Percentiles rank a stretch among this genome's conserved stretches.
Evolutionary conservation across 768 basidiomycete genomes (phyloP).

Genomic region (Hysterangium stoloniferum): DNA sequence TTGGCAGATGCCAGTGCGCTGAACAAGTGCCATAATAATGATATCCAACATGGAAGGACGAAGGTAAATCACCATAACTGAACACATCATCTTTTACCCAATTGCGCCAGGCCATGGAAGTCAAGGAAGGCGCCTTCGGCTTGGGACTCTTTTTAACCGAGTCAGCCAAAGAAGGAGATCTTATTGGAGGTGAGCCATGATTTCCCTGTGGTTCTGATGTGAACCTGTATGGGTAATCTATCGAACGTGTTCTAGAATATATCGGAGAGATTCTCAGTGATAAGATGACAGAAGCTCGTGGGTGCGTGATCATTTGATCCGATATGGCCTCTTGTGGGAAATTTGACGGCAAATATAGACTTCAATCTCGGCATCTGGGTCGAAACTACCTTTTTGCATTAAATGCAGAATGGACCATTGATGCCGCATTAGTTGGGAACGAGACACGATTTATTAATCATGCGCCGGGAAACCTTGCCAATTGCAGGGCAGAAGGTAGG

Average conservation of each 20-base stretch:
- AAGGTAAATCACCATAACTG: conserved; percentile 33
- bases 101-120: conserved; percentile 31
- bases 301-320: background rate
- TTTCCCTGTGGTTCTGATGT: background rate
- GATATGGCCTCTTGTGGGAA: background rate
- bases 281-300: conserved; percentile 5
- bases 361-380: conserved; percentile 28
- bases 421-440: conserved; percentile 51
- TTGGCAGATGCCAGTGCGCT: conserved; percentile 24
- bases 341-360: background rate
- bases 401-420: conserved; percentile 40
- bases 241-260: conserved; percentile 41
- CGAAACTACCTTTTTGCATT: conserved; percentile 60
- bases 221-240: no score
- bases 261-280: conserved; percentile 44
- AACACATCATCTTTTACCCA: background rate
- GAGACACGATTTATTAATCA: conserved; percentile 68
- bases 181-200: conserved; percentile 37
- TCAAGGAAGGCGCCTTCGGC: conserved; percentile 40
- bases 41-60: conserved; percentile 35
- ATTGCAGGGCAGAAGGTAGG: conserved; percentile 42
- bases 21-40: conserved; percentile 38
- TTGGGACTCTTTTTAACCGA: conserved; percentile 48
- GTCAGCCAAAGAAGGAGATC: conserved; percentile 33
- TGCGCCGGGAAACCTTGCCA: conserved; percentile 25